Evolutionary conservation across 177 flowering plant genomes (phyloP), one percentile per base, ranked within the genome.

Genomic region (Tripterygium wilfordii): DNA sequence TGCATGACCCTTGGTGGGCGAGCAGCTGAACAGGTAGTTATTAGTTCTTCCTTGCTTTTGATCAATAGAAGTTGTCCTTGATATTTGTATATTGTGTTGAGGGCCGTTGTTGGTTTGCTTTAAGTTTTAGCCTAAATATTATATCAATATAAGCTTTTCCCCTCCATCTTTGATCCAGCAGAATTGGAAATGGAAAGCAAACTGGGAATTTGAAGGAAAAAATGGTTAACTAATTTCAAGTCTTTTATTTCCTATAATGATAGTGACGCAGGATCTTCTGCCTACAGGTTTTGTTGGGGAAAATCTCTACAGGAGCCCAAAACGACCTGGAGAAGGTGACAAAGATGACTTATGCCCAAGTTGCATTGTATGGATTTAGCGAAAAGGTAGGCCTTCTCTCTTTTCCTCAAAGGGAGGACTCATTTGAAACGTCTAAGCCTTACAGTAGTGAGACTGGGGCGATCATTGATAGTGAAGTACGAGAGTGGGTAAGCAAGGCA

Each of bases 1-100:
- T 85, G 94, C 68, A 88, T 88, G 96, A 88, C 88, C 20, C 85
- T 88, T 25, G 96, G 96, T 28, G 96, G 96, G 19, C 75, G 96
- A 47, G 96, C 95, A 33, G 78, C 95, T 16, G 96, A 88, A 59
- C 87, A 88, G 95, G 94, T 85, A 61, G 17, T 18, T 22, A 45
- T 38, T 8, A 4, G 33, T 15, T 5, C 28, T 42, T 8, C 48
- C 27, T 22, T 2, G 8, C 13, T 14, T 36, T 36, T 18, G 8
- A 1, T 17, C 14, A n/a, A n/a, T n/a, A n/a, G n/a, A n/a, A n/a
- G n/a, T 30, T 30, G 33, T 30, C 12, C 33, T 30, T 6, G 33
- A 6, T 12, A 6, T 12, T 30, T 30, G 12, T 6, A 30, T 30
- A 6, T 12, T 30, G 7, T 30, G 33, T 30, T 12, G 12, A 30